Base-by-base conservation (phyloP, 495 filamentous ascomycete genomes). In the Daldinia vernicosa region DNA sequence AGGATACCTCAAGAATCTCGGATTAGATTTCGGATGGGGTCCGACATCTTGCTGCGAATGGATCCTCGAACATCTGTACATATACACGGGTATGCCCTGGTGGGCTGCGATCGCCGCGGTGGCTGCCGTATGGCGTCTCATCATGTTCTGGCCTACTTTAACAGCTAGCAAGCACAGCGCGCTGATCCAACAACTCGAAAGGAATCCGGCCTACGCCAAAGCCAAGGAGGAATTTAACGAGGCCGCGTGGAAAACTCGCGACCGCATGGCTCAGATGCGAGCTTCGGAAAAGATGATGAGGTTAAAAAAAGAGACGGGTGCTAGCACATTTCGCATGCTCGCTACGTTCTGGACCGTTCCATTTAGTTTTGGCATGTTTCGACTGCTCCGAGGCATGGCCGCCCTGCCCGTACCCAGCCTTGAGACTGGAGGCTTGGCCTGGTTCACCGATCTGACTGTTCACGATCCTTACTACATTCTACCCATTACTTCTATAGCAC, bases 1-100 rank as follows among this genome's bases (percentile, higher is more conserved):
- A 66, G 95, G 95, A 56, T 97, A 92, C 72, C 84, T 99, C 56
- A 90, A 92, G 71, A 85, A 86, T 0, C 80, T 97, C 22, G 95
- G 95, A 1, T 80, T 98, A 22, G 93, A 97, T 68, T 98, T 88
- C 74, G 93, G 94, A 74, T 93, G 83, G 83, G 94, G 95, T 24
- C 85, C 90, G 2, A 90, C 92, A 0, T 75, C 88, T 1, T 64
- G 86, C 9, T 86, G 95, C 60, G 83, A 98, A 82, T 92, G 81
- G 80, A 3, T 89, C 7, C 79, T 98, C 32, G 95, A 99, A 80
- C 89, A 94, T 74, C 74, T 95, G 55, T 92, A 98, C 80, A 79
- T 97, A 60, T 89, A 83, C 74, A 75, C 76, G 2, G 93, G 88
- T 9, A 77, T 91, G 57, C 91, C 92, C 1, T 98, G 95, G 95